These are phyloP conservation scores for Deinandra increscens DNA, from an alignment of 129 eudicot genomes.

Conservation along the genomic window DNA sequence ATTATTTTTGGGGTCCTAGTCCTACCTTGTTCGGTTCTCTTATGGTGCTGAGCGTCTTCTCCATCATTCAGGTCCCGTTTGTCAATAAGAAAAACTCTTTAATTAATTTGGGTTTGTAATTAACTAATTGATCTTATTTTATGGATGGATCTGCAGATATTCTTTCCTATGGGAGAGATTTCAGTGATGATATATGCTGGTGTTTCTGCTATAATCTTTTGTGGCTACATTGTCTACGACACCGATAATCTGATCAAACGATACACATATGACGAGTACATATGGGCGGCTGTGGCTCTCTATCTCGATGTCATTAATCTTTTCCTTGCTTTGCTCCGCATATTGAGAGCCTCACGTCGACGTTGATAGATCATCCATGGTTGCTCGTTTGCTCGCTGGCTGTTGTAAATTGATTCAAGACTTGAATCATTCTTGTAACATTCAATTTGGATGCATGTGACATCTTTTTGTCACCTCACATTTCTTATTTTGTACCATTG, in stretches of 20 bases:
- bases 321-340: conserved; percentile 49
- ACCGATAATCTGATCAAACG: conserved; percentile 75
- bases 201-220: conserved; percentile 66
- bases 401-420: too few relatives aligned
- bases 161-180: conserved; percentile 65
- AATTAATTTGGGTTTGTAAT: not conserved
- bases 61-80: conserved; percentile 58
- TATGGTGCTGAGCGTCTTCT: conserved; percentile 57
- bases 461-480: too few relatives aligned
- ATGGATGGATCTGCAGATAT: conserved; percentile 43
- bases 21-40: conserved; percentile 79
- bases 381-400: too few relatives aligned
- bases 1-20: conserved; percentile 73
- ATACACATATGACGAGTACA: conserved; percentile 82
- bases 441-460: too few relatives aligned
- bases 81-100: too few relatives aligned
- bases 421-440: too few relatives aligned
- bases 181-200: conserved; percentile 73
- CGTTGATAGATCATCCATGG: too few relatives aligned
- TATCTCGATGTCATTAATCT: conserved; percentile 74
- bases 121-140: not conserved
- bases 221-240: conserved; percentile 79
- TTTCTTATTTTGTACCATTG: too few relatives aligned
- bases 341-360: too few relatives aligned
- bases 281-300: conserved; percentile 80